A percentile compares a stretch with the other conserved stretches of the same genome.
Conservation (phyloP, 2,329 filamentous ascomycete genomes). For the Coniella vitis region DNA sequence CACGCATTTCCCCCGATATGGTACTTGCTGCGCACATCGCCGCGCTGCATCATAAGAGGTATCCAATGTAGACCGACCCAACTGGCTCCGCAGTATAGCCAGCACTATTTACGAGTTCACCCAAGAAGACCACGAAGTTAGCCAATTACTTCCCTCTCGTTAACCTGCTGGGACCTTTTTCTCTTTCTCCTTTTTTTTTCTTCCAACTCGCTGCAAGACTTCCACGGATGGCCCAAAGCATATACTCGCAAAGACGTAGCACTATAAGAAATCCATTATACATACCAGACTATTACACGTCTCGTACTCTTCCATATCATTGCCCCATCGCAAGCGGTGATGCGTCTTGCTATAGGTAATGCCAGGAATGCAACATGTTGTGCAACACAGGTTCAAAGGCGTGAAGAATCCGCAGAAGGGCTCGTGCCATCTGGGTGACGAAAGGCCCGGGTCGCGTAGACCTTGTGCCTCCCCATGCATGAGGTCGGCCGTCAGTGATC, state of each 20-base stretch:
- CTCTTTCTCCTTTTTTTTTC: neutral
- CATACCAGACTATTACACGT: slow-evolving; percentile 40
- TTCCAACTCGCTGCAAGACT: neutral
- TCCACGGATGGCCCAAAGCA: neutral
- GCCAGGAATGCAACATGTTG: slow-evolving; percentile 40
- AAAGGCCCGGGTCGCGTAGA: slow-evolving; percentile 6
- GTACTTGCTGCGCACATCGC: slow-evolving; percentile 37
- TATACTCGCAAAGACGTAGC: too few relatives aligned
- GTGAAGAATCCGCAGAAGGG: slow-evolving; percentile 38
- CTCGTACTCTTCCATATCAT: slow-evolving; percentile 36
- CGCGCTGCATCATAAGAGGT: slow-evolving; percentile 38
- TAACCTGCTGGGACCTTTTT: too few relatives aligned
- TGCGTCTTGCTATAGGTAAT: slow-evolving; percentile 43
- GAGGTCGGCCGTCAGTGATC: too few relatives aligned
- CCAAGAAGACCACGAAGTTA: neutral
- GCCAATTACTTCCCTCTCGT: neutral
- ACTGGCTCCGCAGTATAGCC: slow-evolving; percentile 34
- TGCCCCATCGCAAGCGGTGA: slow-evolving; percentile 36
- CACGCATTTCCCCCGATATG: slow-evolving; percentile 38
- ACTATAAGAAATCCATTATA: neutral
- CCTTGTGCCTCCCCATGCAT: too few relatives aligned
- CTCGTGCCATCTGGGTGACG: slow-evolving; percentile 33
- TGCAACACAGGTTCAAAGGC: slow-evolving; percentile 37
- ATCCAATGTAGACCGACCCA: slow-evolving; percentile 36
- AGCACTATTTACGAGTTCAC: slow-evolving; percentile 26